Conservation (phyloP, 495 filamentous ascomycete genomes). For the Aspergillus haitiensis region DNA sequence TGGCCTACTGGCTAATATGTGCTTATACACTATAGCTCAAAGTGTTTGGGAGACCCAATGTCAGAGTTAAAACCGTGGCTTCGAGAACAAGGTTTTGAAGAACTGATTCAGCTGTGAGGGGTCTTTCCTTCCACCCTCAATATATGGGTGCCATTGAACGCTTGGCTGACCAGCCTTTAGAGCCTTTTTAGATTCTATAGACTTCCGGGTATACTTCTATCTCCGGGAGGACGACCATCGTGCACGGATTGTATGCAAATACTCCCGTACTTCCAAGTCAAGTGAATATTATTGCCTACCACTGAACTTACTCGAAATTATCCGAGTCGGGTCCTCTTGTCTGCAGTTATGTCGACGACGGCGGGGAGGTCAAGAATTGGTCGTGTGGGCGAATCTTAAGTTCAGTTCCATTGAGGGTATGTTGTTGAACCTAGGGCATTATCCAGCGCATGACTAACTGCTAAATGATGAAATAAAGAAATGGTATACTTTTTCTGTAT, state of each 20-base stretch:
- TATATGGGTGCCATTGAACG: background rate
- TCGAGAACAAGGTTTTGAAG: conserved; percentile 36
- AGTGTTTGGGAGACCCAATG: conserved; percentile 48
- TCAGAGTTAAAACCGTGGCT: conserved; percentile 40
- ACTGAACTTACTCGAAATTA: conserved; percentile 53
- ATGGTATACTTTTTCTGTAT: conserved; percentile 80
- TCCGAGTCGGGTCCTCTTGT: conserved; percentile 51
- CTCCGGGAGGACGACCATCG: conserved; percentile 53
- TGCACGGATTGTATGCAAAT: conserved; percentile 58
- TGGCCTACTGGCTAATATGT: conserved; percentile 23
- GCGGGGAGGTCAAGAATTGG: conserved; percentile 40
- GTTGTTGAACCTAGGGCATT: conserved; percentile 19
- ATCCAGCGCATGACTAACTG: background rate
- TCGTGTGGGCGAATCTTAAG: conserved; percentile 57
- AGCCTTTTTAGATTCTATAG: conserved; percentile 40
- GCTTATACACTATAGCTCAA: conserved; percentile 36
- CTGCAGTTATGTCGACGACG: conserved; percentile 57
- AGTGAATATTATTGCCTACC: conserved; percentile 51
- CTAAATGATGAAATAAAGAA: conserved; percentile 36
- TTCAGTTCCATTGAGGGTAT: conserved; percentile 61
- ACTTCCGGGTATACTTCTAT: conserved; percentile 57
- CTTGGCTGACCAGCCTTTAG: conserved; percentile 25
- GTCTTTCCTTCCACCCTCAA: background rate
- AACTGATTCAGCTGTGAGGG: conserved; percentile 51
- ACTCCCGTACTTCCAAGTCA: conserved; percentile 35